phyloP scores from a whole-genome alignment of 441 rosid genomes.

The Kokia cookei region DNA sequence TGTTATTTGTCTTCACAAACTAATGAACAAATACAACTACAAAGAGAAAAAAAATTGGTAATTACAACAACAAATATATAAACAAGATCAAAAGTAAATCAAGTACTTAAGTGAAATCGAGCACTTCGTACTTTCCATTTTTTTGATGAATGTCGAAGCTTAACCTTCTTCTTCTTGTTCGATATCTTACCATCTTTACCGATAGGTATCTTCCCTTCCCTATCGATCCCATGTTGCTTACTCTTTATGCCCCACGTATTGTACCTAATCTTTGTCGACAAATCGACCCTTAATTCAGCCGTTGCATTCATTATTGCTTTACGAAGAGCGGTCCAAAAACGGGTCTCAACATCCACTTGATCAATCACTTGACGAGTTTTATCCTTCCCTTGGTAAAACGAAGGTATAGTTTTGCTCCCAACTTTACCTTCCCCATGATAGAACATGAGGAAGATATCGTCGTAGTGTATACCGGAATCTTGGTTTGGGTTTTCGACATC shows the following conservation, averaged over 20 bases:
- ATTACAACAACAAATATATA: background rate
- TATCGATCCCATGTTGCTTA: slow-evolving; percentile 23
- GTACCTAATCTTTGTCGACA: slow-evolving; percentile 19
- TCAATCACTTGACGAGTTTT: background rate
- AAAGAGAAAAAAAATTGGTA: background rate
- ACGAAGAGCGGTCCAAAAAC: slow-evolving; percentile 11
- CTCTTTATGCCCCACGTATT: slow-evolving; percentile 33
- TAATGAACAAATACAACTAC: background rate
- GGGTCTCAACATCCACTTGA: background rate
- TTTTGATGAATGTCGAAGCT: slow-evolving; percentile 21
- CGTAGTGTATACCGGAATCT: slow-evolving; percentile 32
- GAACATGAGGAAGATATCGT: slow-evolving; percentile 24
- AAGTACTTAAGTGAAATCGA: background rate
- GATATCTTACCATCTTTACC: slow-evolving; percentile 40
- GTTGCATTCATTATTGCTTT: slow-evolving; percentile 16
- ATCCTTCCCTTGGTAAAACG: slow-evolving; percentile 26
- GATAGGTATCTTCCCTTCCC: slow-evolving; percentile 20
- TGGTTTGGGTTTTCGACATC: slow-evolving; percentile 31
- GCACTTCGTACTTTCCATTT: slow-evolving; percentile 16
- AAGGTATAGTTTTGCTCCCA: slow-evolving; percentile 9
- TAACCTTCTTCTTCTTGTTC: slow-evolving; percentile 39
- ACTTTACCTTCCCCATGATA: slow-evolving; percentile 18
- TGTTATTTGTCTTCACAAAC: no score
- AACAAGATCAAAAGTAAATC: background rate
- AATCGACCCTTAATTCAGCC: slow-evolving; percentile 23